Conservation (phyloP, 2,329 filamentous ascomycete species). For the Periconia sp. region DNA sequence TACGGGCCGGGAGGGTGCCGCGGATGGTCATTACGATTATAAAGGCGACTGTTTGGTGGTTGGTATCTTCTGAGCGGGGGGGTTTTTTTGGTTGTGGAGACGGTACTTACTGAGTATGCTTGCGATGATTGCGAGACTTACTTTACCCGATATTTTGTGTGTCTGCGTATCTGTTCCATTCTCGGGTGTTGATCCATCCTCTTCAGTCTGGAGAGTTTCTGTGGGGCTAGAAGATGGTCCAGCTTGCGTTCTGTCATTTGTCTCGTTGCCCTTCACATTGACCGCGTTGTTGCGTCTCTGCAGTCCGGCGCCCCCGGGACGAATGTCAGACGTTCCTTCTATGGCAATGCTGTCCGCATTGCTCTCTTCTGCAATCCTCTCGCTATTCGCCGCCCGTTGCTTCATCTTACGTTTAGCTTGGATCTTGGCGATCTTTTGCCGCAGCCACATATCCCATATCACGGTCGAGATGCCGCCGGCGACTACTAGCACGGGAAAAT, state of each 20-base stretch:
- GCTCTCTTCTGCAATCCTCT: conserved; percentile 8
- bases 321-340: conserved; percentile 6
- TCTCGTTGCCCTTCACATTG: no score
- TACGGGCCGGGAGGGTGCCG: conserved; percentile 40
- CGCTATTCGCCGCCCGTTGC: conserved; percentile 12
- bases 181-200: not conserved
- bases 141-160: conserved; percentile 41
- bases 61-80: conserved; percentile 19
- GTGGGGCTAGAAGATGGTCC: no score
- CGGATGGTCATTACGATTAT: conserved; percentile 56
- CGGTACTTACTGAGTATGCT: conserved; percentile 48
- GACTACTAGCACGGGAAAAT: conserved; percentile 67
- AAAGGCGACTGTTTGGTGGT: conserved; percentile 50
- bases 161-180: conserved; percentile 23
- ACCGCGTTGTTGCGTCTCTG: no score
- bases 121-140: conserved; percentile 41
- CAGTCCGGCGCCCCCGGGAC: no score
- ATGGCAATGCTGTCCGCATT: conserved; percentile 23
- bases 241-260: no score
- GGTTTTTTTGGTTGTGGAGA: not conserved
- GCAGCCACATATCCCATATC: conserved; percentile 59
- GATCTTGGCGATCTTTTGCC: conserved; percentile 42
- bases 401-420: conserved; percentile 16
- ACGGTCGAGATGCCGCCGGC: conserved; percentile 56
- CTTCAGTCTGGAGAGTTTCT: conserved; percentile 6